Evolutionary conservation across 495 filamentous ascomycete genomes (phyloP), one percentile per base, ranked within the genome.

Genomic region (Xylaria curta): DNA sequence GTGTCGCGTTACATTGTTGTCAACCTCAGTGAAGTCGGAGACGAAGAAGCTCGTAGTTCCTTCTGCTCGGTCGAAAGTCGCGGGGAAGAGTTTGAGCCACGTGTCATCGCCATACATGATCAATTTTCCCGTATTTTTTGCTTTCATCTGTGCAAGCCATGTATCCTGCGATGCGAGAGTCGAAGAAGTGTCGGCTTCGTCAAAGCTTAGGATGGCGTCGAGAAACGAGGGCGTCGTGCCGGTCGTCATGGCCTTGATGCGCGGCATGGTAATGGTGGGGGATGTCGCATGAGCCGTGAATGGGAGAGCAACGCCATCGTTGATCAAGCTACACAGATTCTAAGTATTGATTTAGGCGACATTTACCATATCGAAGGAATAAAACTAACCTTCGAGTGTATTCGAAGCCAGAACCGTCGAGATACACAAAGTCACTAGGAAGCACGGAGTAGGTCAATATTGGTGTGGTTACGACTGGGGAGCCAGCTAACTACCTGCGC

Each of bases 31-130:
- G 74, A 98, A 99, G 80, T 99, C 97, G 81, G 96, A 95, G 72
- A 99, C 96, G 80, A 98, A 99, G 79, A 99, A 99, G 81, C 95
- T 98, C 46, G 93, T 93, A 2, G 97, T 98, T 46, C 97, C 97
- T 78, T 99, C 96, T 24, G 88, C 85, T 40, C 95, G 89, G 73
- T 88, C 88, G 81, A 99, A 99, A 47, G 90, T 91, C 9, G 87
- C 89, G 6, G 96, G 96, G 78, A 99, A 98, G 44, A 99, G 87
- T 80, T 97, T 98, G 68, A 98, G 83, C 96, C 96, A 99, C 17
- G 96, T 99, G 79, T 99, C 96, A 78, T 99, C 96, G 54, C 96
- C 96, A 75, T 97, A 97, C 93, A 99, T 95, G 78, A 97, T 85
- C 63, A 98, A 84, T 72, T 92, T 93, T 33, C 91, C 93, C 2